These are phyloP conservation scores for Ceratocystis cubensis DNA, from an alignment of 2,329 filamentous ascomycete species.

Conservation along the genomic window DNA sequence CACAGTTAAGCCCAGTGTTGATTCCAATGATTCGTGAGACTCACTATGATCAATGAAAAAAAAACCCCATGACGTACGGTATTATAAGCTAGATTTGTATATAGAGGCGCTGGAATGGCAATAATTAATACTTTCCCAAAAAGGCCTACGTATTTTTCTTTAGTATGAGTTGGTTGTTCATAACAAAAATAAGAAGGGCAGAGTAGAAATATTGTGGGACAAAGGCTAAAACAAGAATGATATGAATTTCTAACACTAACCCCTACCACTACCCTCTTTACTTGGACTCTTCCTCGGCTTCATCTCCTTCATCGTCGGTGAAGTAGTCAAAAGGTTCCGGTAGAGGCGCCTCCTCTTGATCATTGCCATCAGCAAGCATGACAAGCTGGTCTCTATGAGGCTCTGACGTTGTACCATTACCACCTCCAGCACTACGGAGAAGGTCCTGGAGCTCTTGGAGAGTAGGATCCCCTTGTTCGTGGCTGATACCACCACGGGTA, in stretches of 20 bases:
- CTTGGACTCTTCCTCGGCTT: conserved; percentile 3
- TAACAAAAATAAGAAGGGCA: neutral
- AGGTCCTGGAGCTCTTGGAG: conserved; percentile 23
- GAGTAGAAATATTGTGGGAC: neutral
- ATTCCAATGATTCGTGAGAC: neutral
- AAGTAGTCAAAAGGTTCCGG: conserved; percentile 70
- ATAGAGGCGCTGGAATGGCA: neutral
- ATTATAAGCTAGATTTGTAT: conserved; percentile 1
- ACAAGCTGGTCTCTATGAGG: conserved; percentile 36
- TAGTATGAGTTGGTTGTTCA: neutral
- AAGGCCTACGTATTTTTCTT: neutral
- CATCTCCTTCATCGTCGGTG: conserved; percentile 48
- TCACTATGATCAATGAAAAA: neutral
- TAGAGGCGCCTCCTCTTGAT: conserved; percentile 55
- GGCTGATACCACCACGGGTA: conserved; percentile 25
- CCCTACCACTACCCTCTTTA: neutral
- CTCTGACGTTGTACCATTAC: neutral
- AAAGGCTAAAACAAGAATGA: neutral
- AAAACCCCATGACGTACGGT: neutral
- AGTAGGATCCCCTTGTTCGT: conserved; percentile 25
- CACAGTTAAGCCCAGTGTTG: neutral
- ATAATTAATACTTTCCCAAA: neutral
- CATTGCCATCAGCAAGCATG: conserved; percentile 64
- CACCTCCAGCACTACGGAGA: neutral
- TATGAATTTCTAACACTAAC: neutral